Base-by-base conservation (phyloP, 2,329 filamentous ascomycete species). In the Diaporthe nobilis region DNA sequence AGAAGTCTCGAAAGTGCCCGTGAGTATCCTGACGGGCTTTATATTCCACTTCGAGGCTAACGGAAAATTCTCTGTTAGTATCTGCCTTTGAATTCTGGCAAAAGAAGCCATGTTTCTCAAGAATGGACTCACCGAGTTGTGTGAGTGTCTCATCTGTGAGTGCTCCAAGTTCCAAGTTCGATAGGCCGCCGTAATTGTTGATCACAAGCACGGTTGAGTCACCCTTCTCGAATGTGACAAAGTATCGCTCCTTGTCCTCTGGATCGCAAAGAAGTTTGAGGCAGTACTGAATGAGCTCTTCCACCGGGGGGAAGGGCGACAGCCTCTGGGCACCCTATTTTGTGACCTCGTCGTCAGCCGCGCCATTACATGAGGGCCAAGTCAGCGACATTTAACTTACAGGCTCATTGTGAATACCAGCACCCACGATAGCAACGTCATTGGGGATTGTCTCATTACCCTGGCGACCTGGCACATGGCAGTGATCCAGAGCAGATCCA, bases 401-500 rank as follows among this genome's bases (percentile, higher is more conserved):
- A 70, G 75, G 81, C 78, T 87, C 86, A 75, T 90, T 90, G 78
- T 90, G 89, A 60, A 90, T 90, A 2, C 89, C 89, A 85, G 90
- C 90, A 0, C 89, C 89, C 15, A 85, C 80, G 22, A 84, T 84
- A n/a, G 84, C 81, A 9, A 84, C 82, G 42, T 87, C 87, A 0
- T 75, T 70, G 10, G 78, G 74, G 3, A 81, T 74, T 74, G 89
- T 87, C 77, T 89, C 86, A 74, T 90, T 88, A 9, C 87, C 86
- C 2, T 86, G 84, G 72, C 92, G 87, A 6, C 93, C 93, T 0
- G 93, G 93, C 0, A 95, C 91, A 81, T 94, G 93, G 44, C 94
- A 93, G 82, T 94, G 93, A 63, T 91, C 89, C n/a, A 95, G 83
- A 5, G 91, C 92, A 0, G 91, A 90, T 37, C 93, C 93, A 63